These are phyloP conservation scores for Helianthus tuberosus DNA, from an alignment of 129 eudicot genomes.

Conservation along the genomic window DNA sequence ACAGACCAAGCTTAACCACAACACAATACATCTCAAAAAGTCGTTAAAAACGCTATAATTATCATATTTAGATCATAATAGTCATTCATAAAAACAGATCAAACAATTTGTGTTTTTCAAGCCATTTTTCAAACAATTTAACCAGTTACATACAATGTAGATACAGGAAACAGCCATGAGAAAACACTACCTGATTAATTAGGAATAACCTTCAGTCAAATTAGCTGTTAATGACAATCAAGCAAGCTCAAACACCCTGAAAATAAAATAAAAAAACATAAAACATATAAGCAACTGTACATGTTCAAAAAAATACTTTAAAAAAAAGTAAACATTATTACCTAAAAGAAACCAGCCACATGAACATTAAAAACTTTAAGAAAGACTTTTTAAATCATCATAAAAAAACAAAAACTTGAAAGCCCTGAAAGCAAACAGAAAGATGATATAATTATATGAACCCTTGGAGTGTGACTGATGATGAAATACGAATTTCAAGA, in stretches of 20 bases:
- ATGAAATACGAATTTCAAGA: background rate
- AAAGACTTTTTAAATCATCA: slow-evolving; percentile 9
- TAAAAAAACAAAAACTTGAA: slow-evolving; percentile 2
- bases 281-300: slow-evolving; percentile 19
- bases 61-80: too few species aligned
- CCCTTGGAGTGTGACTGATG: slow-evolving; percentile 17
- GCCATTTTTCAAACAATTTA: too few species aligned
- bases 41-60: too few species aligned
- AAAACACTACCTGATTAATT: slow-evolving; percentile 21
- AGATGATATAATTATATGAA: slow-evolving; percentile 10
- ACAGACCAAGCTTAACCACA: too few species aligned
- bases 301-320: background rate
- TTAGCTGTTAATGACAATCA: background rate
- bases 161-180: background rate
- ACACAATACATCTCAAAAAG: too few species aligned
- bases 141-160: too few species aligned
- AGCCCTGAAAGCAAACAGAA: slow-evolving; percentile 33
- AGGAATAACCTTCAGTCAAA: slow-evolving; percentile 11
- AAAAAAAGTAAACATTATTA: slow-evolving; percentile 11
- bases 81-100: too few species aligned
- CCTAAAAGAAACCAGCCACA: slow-evolving; percentile 14
- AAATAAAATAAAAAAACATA: background rate
- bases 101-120: too few species aligned
- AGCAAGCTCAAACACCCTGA: slow-evolving; percentile 35
- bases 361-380: background rate